These are phyloP conservation scores for Alternaria arbusti DNA, from an alignment of 2,329 filamentous ascomycete species.

Conservation along the genomic window DNA sequence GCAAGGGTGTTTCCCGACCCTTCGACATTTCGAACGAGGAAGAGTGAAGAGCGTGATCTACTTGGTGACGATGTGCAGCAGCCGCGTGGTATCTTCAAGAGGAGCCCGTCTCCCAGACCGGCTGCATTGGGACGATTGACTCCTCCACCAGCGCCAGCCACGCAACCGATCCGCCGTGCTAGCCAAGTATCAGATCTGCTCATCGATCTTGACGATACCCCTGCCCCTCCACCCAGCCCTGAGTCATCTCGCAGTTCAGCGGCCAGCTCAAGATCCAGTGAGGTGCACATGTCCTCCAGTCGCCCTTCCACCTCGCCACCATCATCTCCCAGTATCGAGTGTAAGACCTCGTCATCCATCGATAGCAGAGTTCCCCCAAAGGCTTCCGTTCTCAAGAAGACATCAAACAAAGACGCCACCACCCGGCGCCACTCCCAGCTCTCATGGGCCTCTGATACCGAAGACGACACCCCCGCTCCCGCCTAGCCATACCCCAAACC, in stretches of 20 bases:
- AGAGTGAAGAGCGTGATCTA: background rate
- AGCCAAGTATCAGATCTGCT: conserved; percentile 6
- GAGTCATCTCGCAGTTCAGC: background rate
- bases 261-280: background rate
- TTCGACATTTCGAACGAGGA: background rate
- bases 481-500: background rate
- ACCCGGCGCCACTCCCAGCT: conserved; percentile 16
- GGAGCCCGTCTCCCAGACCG: background rate
- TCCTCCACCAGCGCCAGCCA: background rate
- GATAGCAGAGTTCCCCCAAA: background rate
- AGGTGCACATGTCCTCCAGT: background rate
- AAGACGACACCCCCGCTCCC: background rate
- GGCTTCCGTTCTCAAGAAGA: background rate
- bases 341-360: background rate
- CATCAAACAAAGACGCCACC: background rate
- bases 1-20: conserved; percentile 14
- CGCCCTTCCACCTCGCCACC: background rate
- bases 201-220: conserved; percentile 16
- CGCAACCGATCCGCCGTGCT: background rate
- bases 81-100: background rate
- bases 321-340: background rate
- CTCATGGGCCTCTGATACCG: conserved; percentile 11
- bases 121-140: background rate
- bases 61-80: background rate
- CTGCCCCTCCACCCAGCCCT: background rate